Conservation (phyloP, 2,329 filamentous ascomycete species). For the Beauveria sp. region DNA sequence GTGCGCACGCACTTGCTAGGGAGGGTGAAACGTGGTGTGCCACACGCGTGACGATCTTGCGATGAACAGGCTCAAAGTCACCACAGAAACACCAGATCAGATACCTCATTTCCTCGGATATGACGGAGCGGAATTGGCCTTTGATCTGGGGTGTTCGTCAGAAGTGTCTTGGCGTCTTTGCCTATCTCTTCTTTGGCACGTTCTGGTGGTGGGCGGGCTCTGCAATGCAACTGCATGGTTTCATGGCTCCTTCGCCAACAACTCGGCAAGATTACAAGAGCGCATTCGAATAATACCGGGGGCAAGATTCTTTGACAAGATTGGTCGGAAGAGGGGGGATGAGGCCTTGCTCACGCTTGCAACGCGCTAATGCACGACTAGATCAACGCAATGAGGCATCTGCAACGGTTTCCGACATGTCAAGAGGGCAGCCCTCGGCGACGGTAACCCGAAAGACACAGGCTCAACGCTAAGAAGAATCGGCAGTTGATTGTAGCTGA, state of each 20-base stretch:
- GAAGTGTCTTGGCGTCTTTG: neutral
- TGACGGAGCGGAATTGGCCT: too few species aligned
- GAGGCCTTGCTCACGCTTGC: neutral
- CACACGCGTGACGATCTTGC: neutral
- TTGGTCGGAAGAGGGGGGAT: neutral
- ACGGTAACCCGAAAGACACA: neutral
- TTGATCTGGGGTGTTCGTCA: too few species aligned
- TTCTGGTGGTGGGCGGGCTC: too few species aligned
- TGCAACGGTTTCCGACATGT: neutral
- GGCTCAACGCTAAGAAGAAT: neutral
- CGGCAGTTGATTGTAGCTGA: neutral
- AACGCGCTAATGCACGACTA: neutral
- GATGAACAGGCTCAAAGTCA: neutral
- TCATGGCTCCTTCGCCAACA: neutral
- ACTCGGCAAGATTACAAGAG: neutral
- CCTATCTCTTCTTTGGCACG: neutral
- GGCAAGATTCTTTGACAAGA: neutral
- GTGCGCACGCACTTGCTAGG: too few species aligned
- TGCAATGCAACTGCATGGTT: neutral
- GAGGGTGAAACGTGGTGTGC: neutral
- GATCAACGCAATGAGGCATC: neutral
- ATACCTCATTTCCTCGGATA: neutral
- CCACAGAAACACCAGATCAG: neutral
- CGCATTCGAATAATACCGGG: neutral
- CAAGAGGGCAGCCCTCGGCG: neutral